These are phyloP conservation scores for Salix caprea DNA, from an alignment of 345 rosid species.

Conservation along the genomic window DNA sequence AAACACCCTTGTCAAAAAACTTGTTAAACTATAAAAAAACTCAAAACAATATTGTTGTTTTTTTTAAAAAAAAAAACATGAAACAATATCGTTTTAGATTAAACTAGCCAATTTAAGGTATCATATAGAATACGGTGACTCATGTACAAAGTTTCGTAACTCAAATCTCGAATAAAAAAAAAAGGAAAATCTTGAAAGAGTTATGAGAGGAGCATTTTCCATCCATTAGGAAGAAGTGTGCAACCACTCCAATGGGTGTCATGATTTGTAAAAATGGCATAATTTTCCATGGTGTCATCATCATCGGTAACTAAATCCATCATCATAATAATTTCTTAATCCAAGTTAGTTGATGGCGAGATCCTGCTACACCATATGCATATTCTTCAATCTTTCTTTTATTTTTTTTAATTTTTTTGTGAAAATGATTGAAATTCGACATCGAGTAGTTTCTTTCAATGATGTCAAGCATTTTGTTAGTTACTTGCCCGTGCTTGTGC, in stretches of 20 bases:
- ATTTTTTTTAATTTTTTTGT: too few relatives aligned
- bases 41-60: too few relatives aligned
- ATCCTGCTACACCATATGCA: background rate
- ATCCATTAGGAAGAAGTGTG: background rate
- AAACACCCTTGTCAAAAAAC: too few relatives aligned
- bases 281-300: background rate
- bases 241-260: background rate
- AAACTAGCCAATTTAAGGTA: too few relatives aligned
- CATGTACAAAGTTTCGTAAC: too few relatives aligned
- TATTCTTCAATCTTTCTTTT: background rate
- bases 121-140: too few relatives aligned
- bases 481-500: background rate
- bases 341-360: background rate
- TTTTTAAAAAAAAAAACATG: too few relatives aligned
- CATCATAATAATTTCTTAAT: background rate
- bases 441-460: background rate
- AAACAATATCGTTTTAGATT: too few relatives aligned
- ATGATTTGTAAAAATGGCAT: background rate
- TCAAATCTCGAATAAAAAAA: too few relatives aligned
- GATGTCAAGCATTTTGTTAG: background rate
- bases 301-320: background rate
- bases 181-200: too few relatives aligned
- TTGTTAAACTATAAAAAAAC: too few relatives aligned
- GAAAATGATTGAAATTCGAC: background rate
- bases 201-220: background rate